Conservation (phyloP, 208 protist genomes). For the Trypanosoma platydactyli region DNA sequence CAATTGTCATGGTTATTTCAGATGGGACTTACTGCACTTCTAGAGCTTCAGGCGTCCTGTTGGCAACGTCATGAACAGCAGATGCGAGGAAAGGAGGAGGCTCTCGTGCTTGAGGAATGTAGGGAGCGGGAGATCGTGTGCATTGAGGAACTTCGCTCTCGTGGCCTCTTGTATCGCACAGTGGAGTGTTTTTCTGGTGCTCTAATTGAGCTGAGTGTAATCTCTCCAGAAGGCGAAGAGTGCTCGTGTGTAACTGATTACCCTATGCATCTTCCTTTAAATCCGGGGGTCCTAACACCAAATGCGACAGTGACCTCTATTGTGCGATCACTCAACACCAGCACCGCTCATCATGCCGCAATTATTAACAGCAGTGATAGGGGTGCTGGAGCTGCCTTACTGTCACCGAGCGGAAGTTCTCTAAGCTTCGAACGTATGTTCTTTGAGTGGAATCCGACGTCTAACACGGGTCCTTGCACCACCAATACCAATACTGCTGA, state of each 20-base stretch:
- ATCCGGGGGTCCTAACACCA: background rate
- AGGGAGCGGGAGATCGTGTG: constrained; percentile 7
- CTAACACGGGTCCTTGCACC: constrained; percentile 31
- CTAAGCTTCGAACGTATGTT: constrained; percentile 11
- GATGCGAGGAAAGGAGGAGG: background rate
- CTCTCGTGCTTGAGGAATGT: constrained; percentile 4
- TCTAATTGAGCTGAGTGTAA: constrained; percentile 16
- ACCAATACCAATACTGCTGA: background rate
- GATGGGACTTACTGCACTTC: constrained; percentile 1
- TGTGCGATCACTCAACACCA: constrained; percentile 8
- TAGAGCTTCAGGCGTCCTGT: constrained; percentile 3
- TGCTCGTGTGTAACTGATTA: constrained; percentile 8
- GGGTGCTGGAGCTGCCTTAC: background rate
- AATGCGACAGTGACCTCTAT: constrained; percentile 10
- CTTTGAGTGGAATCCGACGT: constrained; percentile 77
- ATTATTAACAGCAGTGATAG: background rate
- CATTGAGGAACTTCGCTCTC: constrained; percentile 1
- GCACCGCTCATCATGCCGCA: background rate
- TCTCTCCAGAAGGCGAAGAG: background rate
- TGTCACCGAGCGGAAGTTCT: background rate
- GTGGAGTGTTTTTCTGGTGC: background rate
- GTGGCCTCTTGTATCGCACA: constrained; percentile 3
- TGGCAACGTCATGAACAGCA: constrained; percentile 2
- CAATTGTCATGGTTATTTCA: constrained; percentile 9
- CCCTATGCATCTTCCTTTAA: background rate